A percentile compares a stretch with the other conserved stretches of the same genome.
Evolutionary conservation across 2,329 filamentous ascomycete species (phyloP).

Genomic region (Calonectria leucothoes): DNA sequence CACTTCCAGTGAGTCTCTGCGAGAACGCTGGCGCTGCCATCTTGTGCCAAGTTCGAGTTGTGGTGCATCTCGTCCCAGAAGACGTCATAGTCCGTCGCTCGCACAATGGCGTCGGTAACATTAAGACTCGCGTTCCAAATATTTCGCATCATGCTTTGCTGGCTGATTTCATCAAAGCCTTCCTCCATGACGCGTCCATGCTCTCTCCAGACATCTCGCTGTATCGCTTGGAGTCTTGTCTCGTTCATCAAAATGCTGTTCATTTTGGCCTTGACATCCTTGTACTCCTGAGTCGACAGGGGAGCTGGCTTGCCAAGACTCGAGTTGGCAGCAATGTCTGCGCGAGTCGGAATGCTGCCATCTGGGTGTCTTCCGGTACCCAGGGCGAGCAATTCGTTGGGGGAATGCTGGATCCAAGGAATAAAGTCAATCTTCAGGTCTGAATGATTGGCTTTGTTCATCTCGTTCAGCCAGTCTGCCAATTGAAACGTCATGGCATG

Average conservation of each 20-base stretch:
- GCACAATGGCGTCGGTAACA: constrained; percentile 18
- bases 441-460: constrained; percentile 49
- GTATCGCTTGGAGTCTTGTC: background rate
- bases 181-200: background rate
- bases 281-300: background rate
- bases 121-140: background rate
- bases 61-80: constrained; percentile 30
- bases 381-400: background rate
- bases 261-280: background rate
- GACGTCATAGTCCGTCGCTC: constrained; percentile 36
- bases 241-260: background rate
- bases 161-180: background rate
- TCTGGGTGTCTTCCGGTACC: background rate
- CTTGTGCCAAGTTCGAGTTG: constrained; percentile 25
- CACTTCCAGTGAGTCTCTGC: constrained; percentile 28
- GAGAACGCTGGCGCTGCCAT: constrained; percentile 5
- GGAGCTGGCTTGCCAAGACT: background rate
- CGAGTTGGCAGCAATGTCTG: background rate
- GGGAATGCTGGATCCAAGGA: background rate
- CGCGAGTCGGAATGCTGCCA: background rate
- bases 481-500: constrained; percentile 7
- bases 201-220: background rate
- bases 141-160: background rate
- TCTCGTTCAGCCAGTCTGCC: constrained; percentile 2
- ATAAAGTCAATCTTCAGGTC: constrained; percentile 36